phyloP scores from a whole-genome alignment of 495 filamentous ascomycete genomes.

The Melanomma pulvis-pyrius region DNA sequence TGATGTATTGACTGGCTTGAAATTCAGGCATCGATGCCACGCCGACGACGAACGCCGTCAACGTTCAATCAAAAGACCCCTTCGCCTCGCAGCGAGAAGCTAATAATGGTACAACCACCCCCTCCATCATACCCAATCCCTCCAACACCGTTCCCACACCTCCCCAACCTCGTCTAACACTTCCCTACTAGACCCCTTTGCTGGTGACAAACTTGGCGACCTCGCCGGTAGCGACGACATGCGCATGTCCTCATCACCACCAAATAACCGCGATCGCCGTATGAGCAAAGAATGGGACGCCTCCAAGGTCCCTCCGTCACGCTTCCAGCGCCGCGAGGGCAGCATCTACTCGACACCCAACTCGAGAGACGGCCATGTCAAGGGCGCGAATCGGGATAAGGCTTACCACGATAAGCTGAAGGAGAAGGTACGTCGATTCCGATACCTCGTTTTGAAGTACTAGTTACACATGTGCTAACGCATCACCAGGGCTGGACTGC shows the following conservation, averaged over 20 bases:
- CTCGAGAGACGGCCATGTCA: slow-evolving; percentile 61
- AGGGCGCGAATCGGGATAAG: slow-evolving; percentile 34
- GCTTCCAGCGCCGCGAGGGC: slow-evolving; percentile 66
- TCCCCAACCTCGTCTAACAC: not conserved
- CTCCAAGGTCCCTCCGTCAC: slow-evolving; percentile 61
- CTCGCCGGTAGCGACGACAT: slow-evolving; percentile 37
- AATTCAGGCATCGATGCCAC: slow-evolving; percentile 29
- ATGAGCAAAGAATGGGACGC: slow-evolving; percentile 54
- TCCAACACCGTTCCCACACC: not conserved
- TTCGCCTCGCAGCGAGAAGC: slow-evolving; percentile 22
- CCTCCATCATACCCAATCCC: not conserved
- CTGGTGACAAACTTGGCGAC: slow-evolving; percentile 34
- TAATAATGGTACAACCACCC: slow-evolving; percentile 7
- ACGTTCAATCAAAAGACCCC: slow-evolving; percentile 21
- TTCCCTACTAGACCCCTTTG: slow-evolving; percentile 37
- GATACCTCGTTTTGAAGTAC: not conserved
- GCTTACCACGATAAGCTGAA: slow-evolving; percentile 46
- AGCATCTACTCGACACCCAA: slow-evolving; percentile 63
- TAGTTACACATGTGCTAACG: not conserved
- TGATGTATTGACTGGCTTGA: not conserved
- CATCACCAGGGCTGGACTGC: not conserved
- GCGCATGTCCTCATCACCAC: slow-evolving; percentile 20
- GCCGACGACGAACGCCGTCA: slow-evolving; percentile 17
- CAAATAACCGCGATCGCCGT: slow-evolving; percentile 28
- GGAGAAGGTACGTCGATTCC: slow-evolving; percentile 42